Evolutionary conservation across 2,329 filamentous ascomycete species (phyloP), one percentile per base, ranked within the genome.

Genomic region (Paradendryphiella salina): DNA sequence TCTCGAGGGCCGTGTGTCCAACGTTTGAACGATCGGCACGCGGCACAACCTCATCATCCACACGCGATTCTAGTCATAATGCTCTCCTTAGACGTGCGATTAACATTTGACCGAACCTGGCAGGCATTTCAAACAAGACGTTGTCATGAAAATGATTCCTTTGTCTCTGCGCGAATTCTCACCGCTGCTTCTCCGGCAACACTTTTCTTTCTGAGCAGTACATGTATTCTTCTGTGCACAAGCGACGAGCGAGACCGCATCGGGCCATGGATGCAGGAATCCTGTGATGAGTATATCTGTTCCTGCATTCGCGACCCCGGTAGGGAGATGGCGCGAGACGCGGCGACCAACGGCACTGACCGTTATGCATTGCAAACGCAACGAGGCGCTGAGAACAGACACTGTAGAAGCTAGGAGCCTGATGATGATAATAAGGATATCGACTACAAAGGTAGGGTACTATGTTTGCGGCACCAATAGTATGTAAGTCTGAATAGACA

Each of bases 131-230:
- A 26, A 26, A 26, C 23, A 26, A 26, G 8, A 6, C 10, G 23
- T 31, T n/a, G 31, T 28, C 39, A 20, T 32, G 15, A 28, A 18
- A 7, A 20, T 41, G 14, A 41, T 31, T 17, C 21, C 18, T n/a
- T 21, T 13, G 15, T 41, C 28, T 17, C 28, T 31, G 28, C 13
- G 26, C 35, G 36, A 46, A 29, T 31, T 13, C 48, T 46, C 48
- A 46, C 48, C 48, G 48, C 48, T 36, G 48, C 42, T 46, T 41
- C 17, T 18, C 20, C 20, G 5, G 15, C 15, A 46, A 17, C 43
- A 28, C 5, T 23, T 20, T 14, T 29, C n/a, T 39, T 43, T 37
- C 23, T 26, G 23, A 26, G 23, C 23, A 26, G 23, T 26, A 26
- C 8, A 26, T 26, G 23, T 26, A 26, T 26, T 9, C 23, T 44